Conservation (phyloP, 441 rosid genomes). For the Adansonia grandidieri region DNA sequence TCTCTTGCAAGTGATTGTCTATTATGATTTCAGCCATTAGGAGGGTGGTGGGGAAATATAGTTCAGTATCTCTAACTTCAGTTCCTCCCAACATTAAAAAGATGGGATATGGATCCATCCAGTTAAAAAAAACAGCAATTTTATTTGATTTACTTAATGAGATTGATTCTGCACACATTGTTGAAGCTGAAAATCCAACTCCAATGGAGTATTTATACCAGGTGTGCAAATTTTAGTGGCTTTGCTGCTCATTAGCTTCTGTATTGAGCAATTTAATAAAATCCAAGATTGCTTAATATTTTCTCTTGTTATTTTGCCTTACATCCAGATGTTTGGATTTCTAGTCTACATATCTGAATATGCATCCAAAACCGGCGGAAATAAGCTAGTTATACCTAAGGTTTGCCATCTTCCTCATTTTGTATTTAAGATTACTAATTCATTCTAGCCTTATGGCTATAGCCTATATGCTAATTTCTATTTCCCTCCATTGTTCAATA, state of each 20-base stretch:
- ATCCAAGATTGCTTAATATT: conserved; percentile 19
- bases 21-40: conserved; percentile 62
- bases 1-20: conserved; percentile 24
- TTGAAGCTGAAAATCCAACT: conserved; percentile 58
- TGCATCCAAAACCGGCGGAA: conserved; percentile 48
- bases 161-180: conserved; percentile 49
- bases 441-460: conserved; percentile 1
- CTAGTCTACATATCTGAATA: conserved; percentile 68
- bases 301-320: conserved; percentile 24
- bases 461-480: neutral
- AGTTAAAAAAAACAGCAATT: conserved; percentile 55
- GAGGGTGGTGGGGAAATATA: conserved; percentile 59
- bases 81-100: conserved; percentile 52
- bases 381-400: conserved; percentile 67
- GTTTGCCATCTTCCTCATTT: conserved; percentile 38
- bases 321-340: conserved; percentile 85
- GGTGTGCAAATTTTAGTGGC: conserved; percentile 43
- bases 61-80: conserved; percentile 49
- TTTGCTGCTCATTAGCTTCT: conserved; percentile 10
- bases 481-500: neutral
- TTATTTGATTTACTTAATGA: conserved; percentile 59
- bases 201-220: conserved; percentile 88
- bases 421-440: conserved; percentile 3
- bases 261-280: conserved; percentile 18
- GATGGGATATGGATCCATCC: conserved; percentile 67